Conservation (phyloP, 805 yeast genomes). For the Kazachstania bromeliacearum region DNA sequence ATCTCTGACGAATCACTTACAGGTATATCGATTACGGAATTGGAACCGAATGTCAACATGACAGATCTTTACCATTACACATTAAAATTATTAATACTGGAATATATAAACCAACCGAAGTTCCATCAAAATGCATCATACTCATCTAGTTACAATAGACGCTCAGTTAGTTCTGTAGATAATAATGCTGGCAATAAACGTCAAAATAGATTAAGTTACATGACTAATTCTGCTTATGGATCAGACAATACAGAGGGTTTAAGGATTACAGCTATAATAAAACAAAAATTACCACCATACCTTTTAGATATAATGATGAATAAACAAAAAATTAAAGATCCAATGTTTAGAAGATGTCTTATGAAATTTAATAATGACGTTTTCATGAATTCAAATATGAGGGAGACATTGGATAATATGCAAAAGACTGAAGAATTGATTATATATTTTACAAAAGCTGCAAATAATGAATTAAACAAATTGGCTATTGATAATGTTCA, state of each 20-base stretch:
- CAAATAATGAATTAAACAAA: constrained; percentile 44
- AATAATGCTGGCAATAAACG: not conserved
- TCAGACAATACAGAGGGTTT: not conserved
- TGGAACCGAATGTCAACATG: not conserved
- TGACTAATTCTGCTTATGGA: not conserved
- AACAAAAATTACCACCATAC: constrained; percentile 29
- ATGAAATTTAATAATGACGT: constrained; percentile 55
- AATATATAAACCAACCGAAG: constrained; percentile 56
- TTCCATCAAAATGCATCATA: constrained; percentile 30
- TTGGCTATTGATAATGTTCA: constrained; percentile 23
- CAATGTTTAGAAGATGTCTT: constrained; percentile 46
- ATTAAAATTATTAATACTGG: constrained; percentile 46
- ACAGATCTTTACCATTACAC: constrained; percentile 41
- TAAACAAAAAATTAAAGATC: constrained; percentile 28
- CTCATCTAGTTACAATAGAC: not conserved
- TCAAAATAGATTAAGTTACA: not conserved
- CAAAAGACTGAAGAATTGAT: constrained; percentile 38
- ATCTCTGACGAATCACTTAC: no score
- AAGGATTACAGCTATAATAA: not conserved
- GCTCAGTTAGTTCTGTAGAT: not conserved
- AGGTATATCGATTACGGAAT: no score
- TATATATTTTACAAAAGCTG: constrained; percentile 42
- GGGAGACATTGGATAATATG: constrained; percentile 24
- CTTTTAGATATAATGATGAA: constrained; percentile 41
- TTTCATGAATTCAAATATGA: constrained; percentile 34